phyloP scores from a whole-genome alignment of 768 basidiomycete genomes.

The Collybiopsis confluens region DNA sequence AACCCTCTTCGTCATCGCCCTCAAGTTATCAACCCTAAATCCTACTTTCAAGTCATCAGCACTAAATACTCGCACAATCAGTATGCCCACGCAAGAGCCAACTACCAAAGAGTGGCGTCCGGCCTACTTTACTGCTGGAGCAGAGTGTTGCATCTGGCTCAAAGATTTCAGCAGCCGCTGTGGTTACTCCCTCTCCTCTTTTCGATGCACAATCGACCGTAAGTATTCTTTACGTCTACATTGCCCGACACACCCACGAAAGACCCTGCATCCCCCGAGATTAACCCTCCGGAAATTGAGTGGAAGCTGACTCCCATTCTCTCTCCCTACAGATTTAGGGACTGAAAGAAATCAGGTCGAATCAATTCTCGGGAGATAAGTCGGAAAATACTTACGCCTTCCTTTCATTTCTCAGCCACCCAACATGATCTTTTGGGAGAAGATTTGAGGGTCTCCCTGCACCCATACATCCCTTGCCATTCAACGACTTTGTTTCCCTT shows the following conservation, averaged over 20 bases:
- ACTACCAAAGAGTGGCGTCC: constrained; percentile 7
- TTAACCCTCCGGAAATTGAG: no score
- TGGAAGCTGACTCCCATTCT: no score
- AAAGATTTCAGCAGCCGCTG: background rate
- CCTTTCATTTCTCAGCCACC: background rate
- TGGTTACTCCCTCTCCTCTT: background rate
- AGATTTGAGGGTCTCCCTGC: background rate
- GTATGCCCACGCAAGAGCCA: constrained; percentile 1
- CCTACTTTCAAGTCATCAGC: no score
- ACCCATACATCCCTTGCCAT: no score
- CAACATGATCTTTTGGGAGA: background rate
- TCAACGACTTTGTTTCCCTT: no score
- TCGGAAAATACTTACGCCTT: background rate
- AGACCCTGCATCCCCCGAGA: no score
- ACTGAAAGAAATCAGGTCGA: background rate
- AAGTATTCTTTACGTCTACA: background rate
- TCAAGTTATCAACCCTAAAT: background rate
- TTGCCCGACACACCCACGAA: no score
- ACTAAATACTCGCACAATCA: background rate
- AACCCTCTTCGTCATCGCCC: no score
- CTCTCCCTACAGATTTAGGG: background rate
- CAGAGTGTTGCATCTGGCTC: constrained; percentile 8
- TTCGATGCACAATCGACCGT: constrained; percentile 5
- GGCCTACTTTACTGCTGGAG: background rate
- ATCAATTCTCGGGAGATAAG: background rate